phyloP scores from a whole-genome alignment of 257 asterid genomes.

The Catharanthus roseus region DNA sequence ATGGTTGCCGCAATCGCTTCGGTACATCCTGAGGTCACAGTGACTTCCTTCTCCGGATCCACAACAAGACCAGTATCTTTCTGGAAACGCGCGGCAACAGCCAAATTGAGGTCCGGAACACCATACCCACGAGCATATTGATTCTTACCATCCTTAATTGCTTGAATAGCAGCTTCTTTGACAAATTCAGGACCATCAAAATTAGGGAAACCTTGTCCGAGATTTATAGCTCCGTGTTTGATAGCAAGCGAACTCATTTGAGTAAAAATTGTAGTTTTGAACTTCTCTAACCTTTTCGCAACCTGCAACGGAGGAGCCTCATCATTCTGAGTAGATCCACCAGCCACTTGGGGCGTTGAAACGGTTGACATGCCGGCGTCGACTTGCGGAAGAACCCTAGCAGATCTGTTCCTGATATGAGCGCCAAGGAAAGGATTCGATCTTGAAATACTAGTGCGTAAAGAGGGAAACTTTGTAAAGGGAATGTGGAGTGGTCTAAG shows the following conservation, averaged over 20 bases:
- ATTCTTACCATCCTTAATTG: slow-evolving; percentile 68
- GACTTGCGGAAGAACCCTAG: neutral
- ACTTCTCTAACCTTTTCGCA: slow-evolving; percentile 90
- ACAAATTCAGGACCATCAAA: slow-evolving; percentile 98
- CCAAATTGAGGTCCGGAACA: slow-evolving; percentile 79
- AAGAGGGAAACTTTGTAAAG: neutral
- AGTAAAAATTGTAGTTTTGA: slow-evolving; percentile 94
- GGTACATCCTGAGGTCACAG: slow-evolving; percentile 94
- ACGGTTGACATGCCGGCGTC: neutral
- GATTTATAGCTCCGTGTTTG: slow-evolving; percentile 88
- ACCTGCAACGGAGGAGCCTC: slow-evolving; percentile 34
- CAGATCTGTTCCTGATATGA: neutral
- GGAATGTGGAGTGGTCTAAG: neutral
- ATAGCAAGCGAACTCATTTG: slow-evolving; percentile 95
- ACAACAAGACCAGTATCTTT: slow-evolving; percentile 65
- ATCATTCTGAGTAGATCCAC: neutral
- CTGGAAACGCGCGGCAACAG: slow-evolving; percentile 80
- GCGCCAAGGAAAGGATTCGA: neutral
- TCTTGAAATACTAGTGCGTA: neutral
- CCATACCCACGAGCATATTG: slow-evolving; percentile 98
- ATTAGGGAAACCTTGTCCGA: slow-evolving; percentile 98
- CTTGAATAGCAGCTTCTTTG: slow-evolving; percentile 92
- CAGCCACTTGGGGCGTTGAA: neutral
- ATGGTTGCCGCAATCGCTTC: slow-evolving; percentile 98
- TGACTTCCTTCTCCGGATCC: slow-evolving; percentile 83